Evolutionary conservation across 1,284 basidiomycete species (phyloP).

Genomic region (Moesziomyces antarcticus): DNA sequence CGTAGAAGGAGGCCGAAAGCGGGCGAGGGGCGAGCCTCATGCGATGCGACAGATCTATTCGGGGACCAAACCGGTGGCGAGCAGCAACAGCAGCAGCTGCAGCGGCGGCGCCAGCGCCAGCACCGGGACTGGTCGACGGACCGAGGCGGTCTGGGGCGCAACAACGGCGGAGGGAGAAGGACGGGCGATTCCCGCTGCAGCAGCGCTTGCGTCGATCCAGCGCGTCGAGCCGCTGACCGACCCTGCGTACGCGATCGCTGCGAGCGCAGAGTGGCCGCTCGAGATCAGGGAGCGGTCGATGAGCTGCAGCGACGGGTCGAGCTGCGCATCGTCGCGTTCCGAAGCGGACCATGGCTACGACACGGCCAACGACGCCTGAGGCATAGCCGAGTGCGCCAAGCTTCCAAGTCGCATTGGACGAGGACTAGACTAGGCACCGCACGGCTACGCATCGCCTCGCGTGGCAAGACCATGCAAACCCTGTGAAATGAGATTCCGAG

Average conservation of each 20-base stretch:
- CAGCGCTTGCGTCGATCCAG: slow-evolving; percentile 21
- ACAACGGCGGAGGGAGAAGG: background rate
- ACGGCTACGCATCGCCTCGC: background rate
- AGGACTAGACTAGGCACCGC: too few relatives aligned
- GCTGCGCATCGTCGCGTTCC: background rate
- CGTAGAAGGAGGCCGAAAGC: background rate
- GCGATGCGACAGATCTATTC: slow-evolving; percentile 6
- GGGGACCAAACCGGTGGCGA: background rate
- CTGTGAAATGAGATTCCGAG: too few relatives aligned
- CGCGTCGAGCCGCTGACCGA: slow-evolving; percentile 12
- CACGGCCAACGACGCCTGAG: background rate
- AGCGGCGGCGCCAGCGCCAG: too few relatives aligned
- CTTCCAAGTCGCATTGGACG: too few relatives aligned
- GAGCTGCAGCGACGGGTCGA: background rate
- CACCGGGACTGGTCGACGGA: background rate
- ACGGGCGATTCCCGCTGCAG: background rate
- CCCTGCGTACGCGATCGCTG: background rate
- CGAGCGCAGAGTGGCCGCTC: background rate
- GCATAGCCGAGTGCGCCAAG: background rate
- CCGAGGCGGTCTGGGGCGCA: background rate
- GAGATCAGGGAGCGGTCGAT: background rate
- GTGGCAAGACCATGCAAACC: too few relatives aligned
- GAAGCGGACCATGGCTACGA: background rate
- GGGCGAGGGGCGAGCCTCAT: background rate
- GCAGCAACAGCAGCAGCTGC: background rate